A percentile compares a stretch with the other conserved stretches of the same genome.
Conservation (phyloP, 2,329 filamentous ascomycete genomes). For the Boeremia exigua region DNA sequence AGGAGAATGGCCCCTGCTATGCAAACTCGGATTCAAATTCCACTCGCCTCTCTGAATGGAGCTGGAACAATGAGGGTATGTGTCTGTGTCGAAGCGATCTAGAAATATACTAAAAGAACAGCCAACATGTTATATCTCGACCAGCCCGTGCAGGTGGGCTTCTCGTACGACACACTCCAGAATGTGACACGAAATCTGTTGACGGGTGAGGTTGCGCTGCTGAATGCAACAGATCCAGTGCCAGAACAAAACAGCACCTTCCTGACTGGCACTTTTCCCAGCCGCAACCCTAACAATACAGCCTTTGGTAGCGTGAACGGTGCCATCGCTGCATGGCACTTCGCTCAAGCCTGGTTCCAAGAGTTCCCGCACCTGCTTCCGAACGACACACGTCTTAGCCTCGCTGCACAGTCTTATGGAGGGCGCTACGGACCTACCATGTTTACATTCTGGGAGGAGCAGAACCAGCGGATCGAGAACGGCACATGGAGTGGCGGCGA, state of each 20-base stretch:
- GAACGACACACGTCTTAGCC: constrained; percentile 26
- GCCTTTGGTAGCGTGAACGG: constrained; percentile 26
- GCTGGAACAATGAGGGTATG: constrained; percentile 38
- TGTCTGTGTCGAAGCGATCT: background rate
- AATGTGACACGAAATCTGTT: constrained; percentile 26
- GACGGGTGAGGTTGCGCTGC: constrained; percentile 17
- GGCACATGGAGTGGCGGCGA: constrained; percentile 17
- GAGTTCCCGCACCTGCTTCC: constrained; percentile 30
- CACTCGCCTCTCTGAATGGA: constrained; percentile 26
- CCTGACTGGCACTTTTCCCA: constrained; percentile 25
- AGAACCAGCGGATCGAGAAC: constrained; percentile 59
- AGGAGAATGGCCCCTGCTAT: constrained; percentile 25
- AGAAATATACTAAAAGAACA: background rate
- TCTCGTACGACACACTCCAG: constrained; percentile 54
- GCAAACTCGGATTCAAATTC: constrained; percentile 27
- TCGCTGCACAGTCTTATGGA: constrained; percentile 53
- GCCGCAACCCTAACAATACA: constrained; percentile 25
- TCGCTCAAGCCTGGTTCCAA: constrained; percentile 29
- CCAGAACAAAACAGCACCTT: constrained; percentile 26
- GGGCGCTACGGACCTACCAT: constrained; percentile 62
- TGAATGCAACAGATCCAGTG: constrained; percentile 20
- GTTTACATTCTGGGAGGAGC: constrained; percentile 58
- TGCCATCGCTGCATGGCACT: constrained; percentile 29
- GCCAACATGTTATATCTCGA: constrained; percentile 66
- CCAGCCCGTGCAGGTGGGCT: constrained; percentile 66